These are phyloP conservation scores for Cladosporium sp. DNA, from an alignment of 2,329 filamentous ascomycete genomes.

Conservation along the genomic window DNA sequence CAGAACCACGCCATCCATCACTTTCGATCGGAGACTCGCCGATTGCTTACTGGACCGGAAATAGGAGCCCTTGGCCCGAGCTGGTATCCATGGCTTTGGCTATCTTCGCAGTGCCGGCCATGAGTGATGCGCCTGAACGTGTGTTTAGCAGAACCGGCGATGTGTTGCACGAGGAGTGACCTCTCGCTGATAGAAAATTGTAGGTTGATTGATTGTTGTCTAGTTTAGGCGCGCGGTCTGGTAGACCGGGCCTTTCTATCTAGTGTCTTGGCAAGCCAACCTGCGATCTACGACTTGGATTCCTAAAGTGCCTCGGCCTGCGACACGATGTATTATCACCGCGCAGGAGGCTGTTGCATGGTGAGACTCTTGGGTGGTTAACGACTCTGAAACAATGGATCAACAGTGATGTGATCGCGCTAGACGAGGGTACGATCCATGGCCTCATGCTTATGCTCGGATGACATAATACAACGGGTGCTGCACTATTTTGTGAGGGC, in stretches of 20 bases:
- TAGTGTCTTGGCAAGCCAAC: constrained; percentile 3
- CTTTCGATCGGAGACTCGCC: background rate
- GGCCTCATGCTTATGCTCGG: background rate
- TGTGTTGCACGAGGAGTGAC: background rate
- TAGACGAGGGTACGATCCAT: background rate
- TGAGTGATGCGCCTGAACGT: background rate
- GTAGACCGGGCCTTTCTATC: background rate
- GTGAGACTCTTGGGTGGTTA: background rate
- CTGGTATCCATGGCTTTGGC: background rate
- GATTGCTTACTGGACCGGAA: background rate
- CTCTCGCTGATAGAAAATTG: background rate
- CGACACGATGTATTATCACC: background rate
- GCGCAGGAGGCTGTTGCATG: background rate
- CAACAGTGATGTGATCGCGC: background rate
- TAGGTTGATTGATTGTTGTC: background rate
- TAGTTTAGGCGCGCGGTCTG: background rate
- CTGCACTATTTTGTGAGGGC: background rate
- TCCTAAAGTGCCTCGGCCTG: constrained; percentile 4
- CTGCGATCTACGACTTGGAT: constrained; percentile 3
- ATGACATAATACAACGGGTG: background rate
- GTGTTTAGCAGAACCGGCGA: background rate
- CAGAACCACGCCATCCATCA: background rate
- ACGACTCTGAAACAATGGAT: background rate
- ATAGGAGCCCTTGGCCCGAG: background rate
- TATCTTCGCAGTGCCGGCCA: background rate